Conservation (phyloP, 2,329 filamentous ascomycete species). For the Hypocreales sp. region DNA sequence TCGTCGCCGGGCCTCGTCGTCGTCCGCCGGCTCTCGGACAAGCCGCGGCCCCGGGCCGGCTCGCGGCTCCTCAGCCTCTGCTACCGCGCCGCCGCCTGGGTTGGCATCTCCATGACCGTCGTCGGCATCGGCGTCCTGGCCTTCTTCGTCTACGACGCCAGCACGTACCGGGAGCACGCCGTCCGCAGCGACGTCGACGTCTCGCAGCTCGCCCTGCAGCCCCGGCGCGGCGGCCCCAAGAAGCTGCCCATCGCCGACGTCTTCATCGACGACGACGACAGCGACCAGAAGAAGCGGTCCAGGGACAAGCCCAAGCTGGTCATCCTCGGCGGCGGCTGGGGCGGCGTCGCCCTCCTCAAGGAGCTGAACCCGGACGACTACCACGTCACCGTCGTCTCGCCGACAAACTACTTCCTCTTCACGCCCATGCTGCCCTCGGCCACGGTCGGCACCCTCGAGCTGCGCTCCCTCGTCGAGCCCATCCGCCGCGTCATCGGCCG, state of each 20-base stretch:
- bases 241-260: constrained; percentile 84
- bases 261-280: constrained; percentile 80
- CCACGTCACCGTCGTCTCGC: constrained; percentile 88
- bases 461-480: constrained; percentile 84
- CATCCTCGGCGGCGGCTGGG: constrained; percentile 89
- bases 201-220: constrained; percentile 69
- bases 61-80: constrained; percentile 39
- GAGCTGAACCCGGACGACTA: constrained; percentile 82
- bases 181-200: constrained; percentile 60
- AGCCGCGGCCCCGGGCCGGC: constrained; percentile 30
- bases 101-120: constrained; percentile 60
- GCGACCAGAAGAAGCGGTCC: constrained; percentile 47
- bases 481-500: constrained; percentile 69
- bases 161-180: constrained; percentile 66
- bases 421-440: constrained; percentile 96
- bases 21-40: constrained; percentile 28
- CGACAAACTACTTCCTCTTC: constrained; percentile 93
- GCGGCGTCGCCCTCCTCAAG: constrained; percentile 82
- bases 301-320: constrained; percentile 89
- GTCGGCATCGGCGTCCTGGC: constrained; percentile 53
- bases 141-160: constrained; percentile 90
- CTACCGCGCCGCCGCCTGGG: constrained; percentile 46
- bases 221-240: constrained; percentile 76
- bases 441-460: constrained; percentile 85
- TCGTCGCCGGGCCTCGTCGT: too few relatives aligned